These are phyloP conservation scores for Coix lacrymajobi DNA, from an alignment of 176 grass and related monocot genomes.

Conservation along the genomic window DNA sequence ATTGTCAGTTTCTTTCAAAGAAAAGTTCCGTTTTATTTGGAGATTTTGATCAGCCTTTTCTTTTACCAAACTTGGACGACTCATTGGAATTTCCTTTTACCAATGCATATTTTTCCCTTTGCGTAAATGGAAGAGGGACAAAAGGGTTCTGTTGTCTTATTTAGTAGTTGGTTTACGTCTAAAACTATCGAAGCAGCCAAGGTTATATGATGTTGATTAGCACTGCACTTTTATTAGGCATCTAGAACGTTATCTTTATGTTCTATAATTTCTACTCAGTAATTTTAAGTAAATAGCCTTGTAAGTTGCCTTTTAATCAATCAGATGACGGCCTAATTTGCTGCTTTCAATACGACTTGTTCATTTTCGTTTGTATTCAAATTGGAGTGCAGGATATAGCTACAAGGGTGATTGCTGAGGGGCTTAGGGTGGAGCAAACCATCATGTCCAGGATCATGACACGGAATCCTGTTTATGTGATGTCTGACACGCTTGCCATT, in stretches of 20 bases:
- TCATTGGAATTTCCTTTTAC: background rate
- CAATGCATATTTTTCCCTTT: background rate
- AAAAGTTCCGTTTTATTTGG: background rate
- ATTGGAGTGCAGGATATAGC: slow-evolving; percentile 71
- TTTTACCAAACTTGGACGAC: background rate
- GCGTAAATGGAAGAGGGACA: background rate
- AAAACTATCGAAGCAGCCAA: background rate
- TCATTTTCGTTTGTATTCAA: background rate
- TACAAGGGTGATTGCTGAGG: slow-evolving; percentile 84
- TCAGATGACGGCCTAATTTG: background rate
- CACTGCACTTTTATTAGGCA: background rate
- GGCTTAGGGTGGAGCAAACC: slow-evolving; percentile 85
- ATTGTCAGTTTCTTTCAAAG: slow-evolving; percentile 16
- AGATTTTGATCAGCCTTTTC: background rate
- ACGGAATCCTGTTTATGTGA: slow-evolving; percentile 70
- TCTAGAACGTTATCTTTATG: background rate
- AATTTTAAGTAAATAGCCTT: background rate
- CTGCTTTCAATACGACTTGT: background rate
- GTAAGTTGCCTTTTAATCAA: background rate
- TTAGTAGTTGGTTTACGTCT: background rate
- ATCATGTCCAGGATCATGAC: slow-evolving; percentile 94
- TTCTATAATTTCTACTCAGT: background rate
- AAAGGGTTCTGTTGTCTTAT: background rate
- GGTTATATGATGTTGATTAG: background rate
- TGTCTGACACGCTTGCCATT: slow-evolving; percentile 72